These are phyloP conservation scores for Lentithecium fluviatile DNA, from an alignment of 495 filamentous ascomycete species.

Conservation along the genomic window DNA sequence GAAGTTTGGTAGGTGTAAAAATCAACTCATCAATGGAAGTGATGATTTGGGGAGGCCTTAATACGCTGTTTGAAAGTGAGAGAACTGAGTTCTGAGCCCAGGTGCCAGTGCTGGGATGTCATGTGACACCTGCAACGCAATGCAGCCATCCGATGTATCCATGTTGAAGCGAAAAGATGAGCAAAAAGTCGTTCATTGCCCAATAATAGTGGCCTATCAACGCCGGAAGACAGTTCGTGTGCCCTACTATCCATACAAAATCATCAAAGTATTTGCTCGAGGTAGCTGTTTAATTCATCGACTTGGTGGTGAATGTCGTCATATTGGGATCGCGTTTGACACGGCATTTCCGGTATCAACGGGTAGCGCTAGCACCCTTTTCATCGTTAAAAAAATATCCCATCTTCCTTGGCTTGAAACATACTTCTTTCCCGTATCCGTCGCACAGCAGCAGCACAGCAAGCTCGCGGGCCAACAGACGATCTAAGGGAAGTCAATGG, in stretches of 20 bases:
- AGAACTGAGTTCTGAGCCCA: no score
- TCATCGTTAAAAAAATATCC: not conserved
- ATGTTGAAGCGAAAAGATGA: not conserved
- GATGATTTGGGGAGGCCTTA: not conserved
- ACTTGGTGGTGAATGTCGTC: slow-evolving; percentile 23
- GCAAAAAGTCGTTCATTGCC: slow-evolving; percentile 8
- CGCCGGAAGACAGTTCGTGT: not conserved
- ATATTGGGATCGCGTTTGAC: slow-evolving; percentile 56
- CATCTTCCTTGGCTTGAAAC: not conserved
- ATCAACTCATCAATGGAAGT: no score
- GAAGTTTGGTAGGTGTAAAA: no score
- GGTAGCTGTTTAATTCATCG: no score
- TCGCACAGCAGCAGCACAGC: slow-evolving; percentile 60
- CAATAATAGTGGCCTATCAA: not conserved
- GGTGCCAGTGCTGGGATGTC: no score
- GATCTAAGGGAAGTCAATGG: slow-evolving; percentile 43
- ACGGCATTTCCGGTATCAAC: slow-evolving; percentile 56
- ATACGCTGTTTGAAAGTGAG: not conserved
- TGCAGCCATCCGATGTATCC: not conserved
- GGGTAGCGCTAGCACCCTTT: slow-evolving; percentile 55
- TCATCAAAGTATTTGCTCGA: not conserved
- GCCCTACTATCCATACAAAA: not conserved
- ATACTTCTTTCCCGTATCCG: slow-evolving; percentile 53
- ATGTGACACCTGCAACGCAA: slow-evolving; percentile 3
- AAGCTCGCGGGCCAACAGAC: slow-evolving; percentile 60